A percentile compares a stretch with the other conserved stretches of the same genome.
These are phyloP conservation scores for Furcasterigmium sp. DNA, from an alignment of 2,329 filamentous ascomycete species.

Conservation along the genomic window DNA sequence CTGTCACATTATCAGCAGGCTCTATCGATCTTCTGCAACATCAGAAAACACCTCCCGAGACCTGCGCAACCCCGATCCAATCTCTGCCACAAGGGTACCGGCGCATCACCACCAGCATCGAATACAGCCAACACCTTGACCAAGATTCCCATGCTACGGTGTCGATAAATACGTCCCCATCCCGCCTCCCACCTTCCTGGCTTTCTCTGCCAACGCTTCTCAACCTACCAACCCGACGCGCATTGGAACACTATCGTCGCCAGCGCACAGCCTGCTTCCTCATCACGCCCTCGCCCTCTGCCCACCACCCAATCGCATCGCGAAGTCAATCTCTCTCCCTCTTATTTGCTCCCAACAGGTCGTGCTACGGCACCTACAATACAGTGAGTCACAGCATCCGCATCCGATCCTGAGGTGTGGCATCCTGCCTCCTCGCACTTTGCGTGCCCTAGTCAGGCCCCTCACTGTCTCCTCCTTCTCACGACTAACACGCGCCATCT, in stretches of 20 bases:
- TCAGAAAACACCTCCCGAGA: constrained; percentile 10
- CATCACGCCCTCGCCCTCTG: constrained; percentile 13
- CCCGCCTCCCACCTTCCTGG: constrained; percentile 16
- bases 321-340: constrained; percentile 6
- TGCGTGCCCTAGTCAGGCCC: too few relatives aligned
- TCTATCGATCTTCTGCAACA: constrained; percentile 5
- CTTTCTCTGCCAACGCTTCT: constrained; percentile 15
- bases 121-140: constrained; percentile 5
- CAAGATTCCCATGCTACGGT: constrained; percentile 11
- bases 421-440: too few relatives aligned
- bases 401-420: constrained; percentile 2
- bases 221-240: constrained; percentile 23
- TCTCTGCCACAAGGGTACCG: constrained; percentile 1
- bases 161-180: constrained; percentile 21
- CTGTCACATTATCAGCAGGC: background rate
- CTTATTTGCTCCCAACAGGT: constrained; percentile 8
- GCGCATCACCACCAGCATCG: background rate
- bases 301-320: constrained; percentile 11
- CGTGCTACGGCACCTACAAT: constrained; percentile 9
- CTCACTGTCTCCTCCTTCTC: constrained; percentile 9
- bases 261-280: constrained; percentile 18
- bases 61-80: constrained; percentile 12
- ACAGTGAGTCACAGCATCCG: constrained; percentile 13
- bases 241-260: constrained; percentile 30
- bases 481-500: constrained; percentile 9